Evolutionary conservation across 805 yeast species (phyloP), one percentile per base, ranked within the genome.

Genomic region (Wickerhamiella slavikovae): DNA sequence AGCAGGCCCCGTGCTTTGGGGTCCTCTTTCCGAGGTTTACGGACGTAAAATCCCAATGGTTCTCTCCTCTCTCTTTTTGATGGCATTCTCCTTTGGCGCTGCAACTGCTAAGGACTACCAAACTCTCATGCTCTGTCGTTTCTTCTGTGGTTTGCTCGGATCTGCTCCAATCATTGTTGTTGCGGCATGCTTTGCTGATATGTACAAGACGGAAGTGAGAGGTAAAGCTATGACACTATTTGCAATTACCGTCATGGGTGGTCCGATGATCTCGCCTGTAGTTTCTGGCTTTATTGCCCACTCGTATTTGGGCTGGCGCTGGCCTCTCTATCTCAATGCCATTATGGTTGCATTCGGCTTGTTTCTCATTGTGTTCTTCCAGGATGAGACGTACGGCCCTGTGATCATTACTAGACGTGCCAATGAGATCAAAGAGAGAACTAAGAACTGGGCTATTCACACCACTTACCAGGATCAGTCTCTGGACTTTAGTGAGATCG

Each of bases 1-100:
- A 1, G 64, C 79, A 1, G 94, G 95, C 13, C 96, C 96, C 3
- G 58, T 83, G 29, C 44, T 79, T 22, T 83, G 89, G 80, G 94
- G 89, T 16, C 93, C 93, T 4, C 48, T 76, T 22, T 72, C 85
- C n/a, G 92, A 76, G 48, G 43, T 73, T 22, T 71, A 61, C 39
- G 89, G 91, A 17, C 65, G 93, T 50, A 65, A 66, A 47, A 50
- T 62, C 12, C 70, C 77, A 11, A 42, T 76, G 31, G 38, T 74
- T 2, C 37, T 68, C 3, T 66, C 82, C 4, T 49, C 62, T 3
- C 54, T 77, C 24, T 65, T 73, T 1, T 64, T 66, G 44, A 54
- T 63, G 14, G 42, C 64, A 27, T 77, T 79, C 51, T 60, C 62
- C 27, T 75, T 74, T 45, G 92, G 76, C 3, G 66, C 64, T 20